Percentiles rank a stretch among this genome's conserved stretches.
Evolutionary conservation across 805 yeast genomes (phyloP).

Genomic region (Osmozyma mogii): DNA sequence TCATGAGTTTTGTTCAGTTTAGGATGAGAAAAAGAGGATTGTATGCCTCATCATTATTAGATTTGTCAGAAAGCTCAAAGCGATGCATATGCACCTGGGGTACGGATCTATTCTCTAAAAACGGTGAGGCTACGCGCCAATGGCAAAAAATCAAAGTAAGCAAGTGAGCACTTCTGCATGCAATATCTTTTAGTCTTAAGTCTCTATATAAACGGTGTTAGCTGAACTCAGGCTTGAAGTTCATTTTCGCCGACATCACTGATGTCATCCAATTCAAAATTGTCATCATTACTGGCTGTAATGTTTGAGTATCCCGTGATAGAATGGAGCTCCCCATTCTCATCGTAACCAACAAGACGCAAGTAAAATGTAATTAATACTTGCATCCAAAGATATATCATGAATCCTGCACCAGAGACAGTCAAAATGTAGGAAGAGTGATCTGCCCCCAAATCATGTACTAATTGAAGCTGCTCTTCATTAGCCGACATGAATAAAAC

Average conservation of each 20-base stretch:
- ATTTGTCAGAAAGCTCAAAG: too few species aligned
- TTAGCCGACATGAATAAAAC: conserved; percentile 85
- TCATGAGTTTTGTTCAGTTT: conserved; percentile 48
- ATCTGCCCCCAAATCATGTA: conserved; percentile 70
- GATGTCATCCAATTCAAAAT: conserved; percentile 30
- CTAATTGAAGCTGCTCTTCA: conserved; percentile 75
- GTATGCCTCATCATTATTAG: too few species aligned
- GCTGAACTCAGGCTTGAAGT: too few species aligned
- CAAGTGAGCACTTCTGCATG: too few species aligned
- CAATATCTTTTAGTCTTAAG: too few species aligned
- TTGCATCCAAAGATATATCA: conserved; percentile 61
- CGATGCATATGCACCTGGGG: too few species aligned
- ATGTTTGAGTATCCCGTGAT: conserved; percentile 11
- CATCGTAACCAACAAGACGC: conserved; percentile 33
- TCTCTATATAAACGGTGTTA: too few species aligned
- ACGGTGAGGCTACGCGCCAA: too few species aligned
- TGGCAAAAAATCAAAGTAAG: too few species aligned
- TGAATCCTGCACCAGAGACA: conserved; percentile 63
- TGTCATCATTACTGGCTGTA: conserved; percentile 15
- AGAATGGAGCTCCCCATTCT: conserved; percentile 24
- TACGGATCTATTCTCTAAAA: too few species aligned
- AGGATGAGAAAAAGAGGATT: too few species aligned
- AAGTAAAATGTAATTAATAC: conserved; percentile 54
- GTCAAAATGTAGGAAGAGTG: conserved; percentile 77
- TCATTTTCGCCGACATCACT: conserved; percentile 19